Evolutionary conservation across 2,329 filamentous ascomycete genomes (phyloP).

Genomic region (Diaporthe sp.): DNA sequence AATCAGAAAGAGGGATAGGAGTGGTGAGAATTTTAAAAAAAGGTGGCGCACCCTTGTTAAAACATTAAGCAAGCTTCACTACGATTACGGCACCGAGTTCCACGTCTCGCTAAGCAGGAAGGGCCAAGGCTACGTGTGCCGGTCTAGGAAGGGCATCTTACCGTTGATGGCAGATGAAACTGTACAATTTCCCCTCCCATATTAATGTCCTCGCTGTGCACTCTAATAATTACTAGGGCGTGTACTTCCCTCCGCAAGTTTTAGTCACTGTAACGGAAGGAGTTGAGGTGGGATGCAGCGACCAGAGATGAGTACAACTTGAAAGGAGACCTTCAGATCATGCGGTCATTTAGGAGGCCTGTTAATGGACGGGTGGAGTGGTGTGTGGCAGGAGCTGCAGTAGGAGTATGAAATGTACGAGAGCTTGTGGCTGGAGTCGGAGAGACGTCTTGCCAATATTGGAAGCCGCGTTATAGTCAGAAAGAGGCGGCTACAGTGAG

Average conservation of each 20-base stretch:
- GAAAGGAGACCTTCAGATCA: no score
- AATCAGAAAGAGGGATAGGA: conserved; percentile 11
- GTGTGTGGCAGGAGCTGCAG: no score
- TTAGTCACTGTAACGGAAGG: background rate
- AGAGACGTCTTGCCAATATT: no score
- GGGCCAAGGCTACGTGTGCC: conserved; percentile 5
- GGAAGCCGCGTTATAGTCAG: no score
- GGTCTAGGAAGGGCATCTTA: background rate
- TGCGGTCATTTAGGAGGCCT: no score
- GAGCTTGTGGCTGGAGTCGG: no score
- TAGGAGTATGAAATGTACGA: no score
- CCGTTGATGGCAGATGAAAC: background rate
- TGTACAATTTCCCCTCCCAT: background rate
- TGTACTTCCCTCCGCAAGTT: background rate
- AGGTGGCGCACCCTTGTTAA: conserved; percentile 2
- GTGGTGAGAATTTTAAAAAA: conserved; percentile 6
- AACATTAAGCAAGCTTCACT: conserved; percentile 4
- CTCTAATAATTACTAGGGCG: background rate
- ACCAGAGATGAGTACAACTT: no score
- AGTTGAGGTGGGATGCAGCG: background rate
- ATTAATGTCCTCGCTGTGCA: background rate
- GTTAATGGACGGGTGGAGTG: no score
- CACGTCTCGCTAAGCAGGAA: conserved; percentile 8
- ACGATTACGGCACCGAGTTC: conserved; percentile 1
- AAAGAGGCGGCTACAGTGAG: no score